Evolutionary conservation across 768 basidiomycete species (phyloP).

Genomic region (Crepidotus variabilis): DNA sequence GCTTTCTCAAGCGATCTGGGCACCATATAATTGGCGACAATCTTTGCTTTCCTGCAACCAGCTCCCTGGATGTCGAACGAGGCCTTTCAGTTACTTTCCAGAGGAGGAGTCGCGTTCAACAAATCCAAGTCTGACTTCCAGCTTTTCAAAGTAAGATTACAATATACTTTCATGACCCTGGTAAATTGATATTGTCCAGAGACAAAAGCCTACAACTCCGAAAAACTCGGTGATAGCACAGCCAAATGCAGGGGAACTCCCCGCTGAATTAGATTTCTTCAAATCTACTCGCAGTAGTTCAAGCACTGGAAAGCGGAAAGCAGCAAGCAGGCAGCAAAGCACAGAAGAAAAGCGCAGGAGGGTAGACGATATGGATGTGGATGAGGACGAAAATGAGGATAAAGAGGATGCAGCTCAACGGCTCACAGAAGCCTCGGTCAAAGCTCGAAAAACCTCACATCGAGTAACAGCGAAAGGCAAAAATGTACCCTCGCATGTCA

Average conservation of each 20-base stretch:
- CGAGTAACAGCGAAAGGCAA: slow-evolving; percentile 74
- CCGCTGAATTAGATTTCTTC: slow-evolving; percentile 86
- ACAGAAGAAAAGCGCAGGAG: slow-evolving; percentile 31
- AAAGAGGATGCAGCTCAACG: slow-evolving; percentile 5
- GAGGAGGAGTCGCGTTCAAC: slow-evolving; percentile 81
- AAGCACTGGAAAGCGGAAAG: slow-evolving; percentile 46
- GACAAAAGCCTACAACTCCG: slow-evolving; percentile 2
- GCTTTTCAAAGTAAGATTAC: slow-evolving; percentile 59
- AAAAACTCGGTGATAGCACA: slow-evolving; percentile 3
- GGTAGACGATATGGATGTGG: slow-evolving; percentile 25
- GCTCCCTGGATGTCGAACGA: slow-evolving; percentile 35
- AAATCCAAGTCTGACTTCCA: slow-evolving; percentile 74
- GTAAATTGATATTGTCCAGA: slow-evolving; percentile 3
- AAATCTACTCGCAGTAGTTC: slow-evolving; percentile 64
- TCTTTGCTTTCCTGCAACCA: background rate
- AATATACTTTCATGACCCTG: background rate
- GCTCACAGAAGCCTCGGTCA: slow-evolving; percentile 7
- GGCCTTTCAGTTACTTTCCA: slow-evolving; percentile 85
- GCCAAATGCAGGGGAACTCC: slow-evolving; percentile 46
- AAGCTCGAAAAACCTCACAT: slow-evolving; percentile 29
- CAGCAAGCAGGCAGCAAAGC: slow-evolving; percentile 12
- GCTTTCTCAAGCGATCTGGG: background rate
- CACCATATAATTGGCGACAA: background rate
- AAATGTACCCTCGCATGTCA: slow-evolving; percentile 56
- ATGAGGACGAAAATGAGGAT: slow-evolving; percentile 23